Base-by-base conservation (phyloP, 2,329 filamentous ascomycete genomes). In the Claviceps sp. region DNA sequence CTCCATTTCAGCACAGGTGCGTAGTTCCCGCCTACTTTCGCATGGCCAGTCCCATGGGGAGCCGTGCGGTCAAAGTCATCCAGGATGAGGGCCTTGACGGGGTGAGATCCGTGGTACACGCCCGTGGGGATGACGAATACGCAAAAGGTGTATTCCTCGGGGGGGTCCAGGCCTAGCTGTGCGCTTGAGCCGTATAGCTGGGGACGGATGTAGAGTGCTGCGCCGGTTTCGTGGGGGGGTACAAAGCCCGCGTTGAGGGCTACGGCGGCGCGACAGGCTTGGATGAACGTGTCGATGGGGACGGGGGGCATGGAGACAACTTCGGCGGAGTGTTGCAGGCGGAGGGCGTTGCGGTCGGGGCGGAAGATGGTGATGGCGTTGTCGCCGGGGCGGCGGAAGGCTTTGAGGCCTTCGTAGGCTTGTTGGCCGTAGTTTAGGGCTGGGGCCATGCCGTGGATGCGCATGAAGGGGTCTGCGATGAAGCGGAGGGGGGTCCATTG, bases 371-470 rank as follows among this genome's bases (percentile, higher is more conserved):
- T 81, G 71, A 97, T 90, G 54, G 71, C 70, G 54, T 74, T 65
- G 66, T 85, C 80, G 53, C 77, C 73, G 17, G 89, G 86, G 2
- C 77, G 74, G 56, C 91, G 89, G 78, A 96, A 96, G 52, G 91
- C 90, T 70, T 97, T 97, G 66, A 97, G 82, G n/a, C 93, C 93
- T 68, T 98, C 93, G 74, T 95, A 98, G 62, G 89, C 91, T 73
- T 97, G 93, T 66, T 95, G 89, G 54, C 91, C 89, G 68, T 98
- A 98, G 77, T 98, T 98, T 58, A 97, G 80, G 44, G 82, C 91
- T 0, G 93, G 90, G 0, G 90, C 84, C 87, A 98, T 93, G 68
- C 91, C 93, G 70, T 97, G 91, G 64, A 97, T 82, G 58, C 84
- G 83, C 61, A 97, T 80, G 73, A 78, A 90, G 6, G 91, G 91